These are phyloP conservation scores for Amanita phalloides DNA, from an alignment of 768 basidiomycete genomes.

Conservation along the genomic window DNA sequence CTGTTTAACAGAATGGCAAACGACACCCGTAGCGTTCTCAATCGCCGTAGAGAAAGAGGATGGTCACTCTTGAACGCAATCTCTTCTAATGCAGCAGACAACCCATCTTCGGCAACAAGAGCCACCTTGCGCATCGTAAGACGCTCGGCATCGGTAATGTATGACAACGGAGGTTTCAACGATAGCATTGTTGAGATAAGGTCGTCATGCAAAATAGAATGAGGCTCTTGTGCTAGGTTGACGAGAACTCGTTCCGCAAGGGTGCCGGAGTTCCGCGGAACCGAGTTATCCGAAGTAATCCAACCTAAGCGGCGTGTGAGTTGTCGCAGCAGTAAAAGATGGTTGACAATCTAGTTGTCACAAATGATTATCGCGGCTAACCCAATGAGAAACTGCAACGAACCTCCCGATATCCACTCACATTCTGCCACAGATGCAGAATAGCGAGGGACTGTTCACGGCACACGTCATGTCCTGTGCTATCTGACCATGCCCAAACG, in stretches of 20 bases:
- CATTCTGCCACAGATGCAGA: constrained; percentile 52
- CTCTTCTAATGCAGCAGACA: constrained; percentile 54
- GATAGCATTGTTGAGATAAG: constrained; percentile 49
- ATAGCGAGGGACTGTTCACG: constrained; percentile 55
- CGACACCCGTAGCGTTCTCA: constrained; percentile 56
- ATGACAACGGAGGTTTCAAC: constrained; percentile 47
- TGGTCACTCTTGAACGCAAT: constrained; percentile 36
- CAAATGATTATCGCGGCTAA: background rate
- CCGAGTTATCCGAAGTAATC: constrained; percentile 52
- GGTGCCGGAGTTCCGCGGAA: constrained; percentile 52
- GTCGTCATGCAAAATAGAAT: constrained; percentile 45
- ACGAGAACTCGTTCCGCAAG: constrained; percentile 61
- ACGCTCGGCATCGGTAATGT: constrained; percentile 51
- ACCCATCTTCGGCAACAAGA: constrained; percentile 56
- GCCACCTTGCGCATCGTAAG: constrained; percentile 51
- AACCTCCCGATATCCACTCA: constrained; percentile 69
- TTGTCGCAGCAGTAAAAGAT: constrained; percentile 60
- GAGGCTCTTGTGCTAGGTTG: constrained; percentile 50
- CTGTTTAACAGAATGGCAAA: constrained; percentile 45
- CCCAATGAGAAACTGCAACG: constrained; percentile 6
- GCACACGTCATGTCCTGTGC: constrained; percentile 52
- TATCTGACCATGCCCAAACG: constrained; percentile 75
- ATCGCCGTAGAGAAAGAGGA: constrained; percentile 38
- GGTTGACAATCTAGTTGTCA: constrained; percentile 55
- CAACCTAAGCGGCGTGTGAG: constrained; percentile 63